Evolutionary conservation across 345 rosid genomes (phyloP).

Genomic region (Streptanthus diversifolius): DNA sequence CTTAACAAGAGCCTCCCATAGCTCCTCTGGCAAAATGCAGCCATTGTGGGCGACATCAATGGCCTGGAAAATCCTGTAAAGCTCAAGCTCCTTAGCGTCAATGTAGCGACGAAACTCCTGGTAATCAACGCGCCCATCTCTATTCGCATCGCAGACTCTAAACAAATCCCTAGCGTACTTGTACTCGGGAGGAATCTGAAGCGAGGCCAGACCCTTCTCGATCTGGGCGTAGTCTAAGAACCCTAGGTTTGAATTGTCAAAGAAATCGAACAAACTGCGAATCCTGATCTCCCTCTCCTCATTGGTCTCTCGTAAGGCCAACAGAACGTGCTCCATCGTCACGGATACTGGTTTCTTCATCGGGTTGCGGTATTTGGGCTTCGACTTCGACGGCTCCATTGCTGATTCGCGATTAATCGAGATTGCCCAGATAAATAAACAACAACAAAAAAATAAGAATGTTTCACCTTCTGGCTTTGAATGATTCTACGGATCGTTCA

Average conservation of each 20-base stretch:
- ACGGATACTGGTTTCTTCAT: constrained; percentile 50
- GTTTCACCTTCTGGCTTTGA: not conserved
- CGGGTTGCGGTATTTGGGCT: constrained; percentile 40
- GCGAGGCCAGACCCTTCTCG: constrained; percentile 74
- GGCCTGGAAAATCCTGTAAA: constrained; percentile 68
- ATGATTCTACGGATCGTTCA: constrained; percentile 29
- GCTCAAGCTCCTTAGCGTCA: constrained; percentile 83
- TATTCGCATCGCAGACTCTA: constrained; percentile 78
- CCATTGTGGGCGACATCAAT: constrained; percentile 87
- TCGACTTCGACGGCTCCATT: constrained; percentile 40
- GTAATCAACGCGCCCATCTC: constrained; percentile 90
- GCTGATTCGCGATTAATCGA: constrained; percentile 21
- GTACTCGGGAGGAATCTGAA: constrained; percentile 82
- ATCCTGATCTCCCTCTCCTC: constrained; percentile 85
- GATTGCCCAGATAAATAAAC: not conserved
- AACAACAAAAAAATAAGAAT: not conserved
- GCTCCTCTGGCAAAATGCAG: constrained; percentile 94
- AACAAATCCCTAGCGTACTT: constrained; percentile 88
- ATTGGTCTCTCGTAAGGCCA: constrained; percentile 76
- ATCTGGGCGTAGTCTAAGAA: constrained; percentile 78
- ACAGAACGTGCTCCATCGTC: constrained; percentile 79
- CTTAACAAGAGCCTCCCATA: constrained; percentile 82
- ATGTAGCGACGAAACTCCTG: constrained; percentile 84
- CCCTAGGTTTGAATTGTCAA: constrained; percentile 60
- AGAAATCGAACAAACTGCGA: constrained; percentile 73